Evolutionary conservation across 1,284 basidiomycete genomes (phyloP), one percentile per base, ranked within the genome.

Genomic region (Sutorius eximius): DNA sequence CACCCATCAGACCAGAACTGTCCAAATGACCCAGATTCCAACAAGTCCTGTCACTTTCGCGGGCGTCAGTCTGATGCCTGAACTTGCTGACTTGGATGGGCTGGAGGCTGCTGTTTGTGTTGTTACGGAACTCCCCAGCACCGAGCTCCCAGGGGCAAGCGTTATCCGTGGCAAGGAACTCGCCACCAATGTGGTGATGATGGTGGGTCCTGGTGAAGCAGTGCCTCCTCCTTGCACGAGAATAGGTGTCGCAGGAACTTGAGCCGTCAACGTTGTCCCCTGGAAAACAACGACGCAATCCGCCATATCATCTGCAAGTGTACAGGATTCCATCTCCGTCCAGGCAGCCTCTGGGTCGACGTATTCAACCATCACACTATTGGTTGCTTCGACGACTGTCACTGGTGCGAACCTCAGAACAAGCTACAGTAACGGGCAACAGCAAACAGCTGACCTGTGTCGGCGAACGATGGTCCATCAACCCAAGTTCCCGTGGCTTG

Each of bases 361-460:
- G 10, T 54, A 57, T 33, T 38, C 58, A 22, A 53, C 34, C 29
- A 60, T 20, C 16, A 43, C 53, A 37, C 52, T 42, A 43, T 29
- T n/a, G 3, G 51, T 42, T 11, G 37, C 52, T 41, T 60, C 47
- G 15, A 64, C 49, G 22, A 62, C 11, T 16, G 51, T 52, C 27
- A 33, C 54, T 53, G 32, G 32, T 20, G 18, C 24, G 16, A 22
- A 10, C 29, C 29, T 43, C 9, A 43, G 24, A 36, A 18, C 6
- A 9, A 16, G 24, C 11, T 2, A 20, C 29, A 22, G 3, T 10
- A 5, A 20, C 3, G 29, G 12, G n/a, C n/a, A 33, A 49, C 46
- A 18, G 30, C 29, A 32, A 33, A 16, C 6, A 13, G 30, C 70
- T 29, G 54, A 80, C 77, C 75, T 42, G 77, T 75, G 15, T 72